Conservation (phyloP, 2,329 filamentous ascomycete genomes). For the Talaromyces rugulosus region DNA sequence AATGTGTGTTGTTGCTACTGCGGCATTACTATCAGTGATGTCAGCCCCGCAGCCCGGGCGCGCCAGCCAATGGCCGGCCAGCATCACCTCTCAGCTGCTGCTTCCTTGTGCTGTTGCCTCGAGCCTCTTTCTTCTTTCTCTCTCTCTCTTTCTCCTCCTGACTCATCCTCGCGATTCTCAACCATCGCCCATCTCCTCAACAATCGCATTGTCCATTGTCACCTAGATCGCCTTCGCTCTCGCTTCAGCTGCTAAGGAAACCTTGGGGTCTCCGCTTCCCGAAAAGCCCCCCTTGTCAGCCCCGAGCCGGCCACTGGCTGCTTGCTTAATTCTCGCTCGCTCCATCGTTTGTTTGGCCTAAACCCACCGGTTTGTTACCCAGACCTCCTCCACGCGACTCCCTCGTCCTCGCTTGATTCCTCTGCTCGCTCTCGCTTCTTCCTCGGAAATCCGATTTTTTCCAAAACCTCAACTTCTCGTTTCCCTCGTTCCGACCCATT, state of each 20-base stretch:
- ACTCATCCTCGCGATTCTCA: background rate
- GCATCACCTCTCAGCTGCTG: background rate
- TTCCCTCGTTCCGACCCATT: background rate
- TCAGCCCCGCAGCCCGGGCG: background rate
- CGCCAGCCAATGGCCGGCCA: background rate
- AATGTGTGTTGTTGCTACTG: background rate
- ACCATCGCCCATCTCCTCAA: background rate
- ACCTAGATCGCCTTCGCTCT: background rate
- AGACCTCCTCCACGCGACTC: background rate
- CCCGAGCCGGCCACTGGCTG: background rate
- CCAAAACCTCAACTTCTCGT: background rate
- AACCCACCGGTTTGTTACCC: background rate
- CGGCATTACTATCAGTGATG: background rate
- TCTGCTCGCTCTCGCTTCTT: background rate
- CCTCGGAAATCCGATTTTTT: background rate
- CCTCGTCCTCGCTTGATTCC: background rate
- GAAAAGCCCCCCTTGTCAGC: background rate
- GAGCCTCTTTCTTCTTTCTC: background rate
- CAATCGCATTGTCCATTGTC: background rate
- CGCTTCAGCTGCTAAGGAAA: background rate
- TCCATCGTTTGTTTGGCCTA: background rate
- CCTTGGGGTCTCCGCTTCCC: conserved; percentile 1
- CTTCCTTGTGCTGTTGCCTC: background rate
- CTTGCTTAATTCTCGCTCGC: background rate
- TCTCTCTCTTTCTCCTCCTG: background rate